Evolutionary conservation across 139 green algal genomes (phyloP), one percentile per base, ranked within the genome.

Genomic region (Chlorella sorokiniana): DNA sequence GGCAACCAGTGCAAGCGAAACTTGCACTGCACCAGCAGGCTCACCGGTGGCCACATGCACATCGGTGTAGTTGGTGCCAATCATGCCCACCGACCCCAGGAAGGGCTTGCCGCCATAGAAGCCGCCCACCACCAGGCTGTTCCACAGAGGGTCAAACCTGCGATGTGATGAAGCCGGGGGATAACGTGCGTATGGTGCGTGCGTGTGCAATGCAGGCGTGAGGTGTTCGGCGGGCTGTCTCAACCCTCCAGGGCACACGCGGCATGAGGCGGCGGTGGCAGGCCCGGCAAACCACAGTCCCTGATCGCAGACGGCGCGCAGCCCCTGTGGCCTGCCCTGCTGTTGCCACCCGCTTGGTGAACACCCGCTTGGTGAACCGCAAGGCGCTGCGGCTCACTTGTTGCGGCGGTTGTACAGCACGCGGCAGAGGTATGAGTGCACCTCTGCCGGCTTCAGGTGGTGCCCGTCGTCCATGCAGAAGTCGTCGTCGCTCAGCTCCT

Each of bases 61-160:
- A 68, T 93, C 89, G 1, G 84, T 90, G 89, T 97, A 99, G 83
- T 94, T 87, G 5, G 91, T 94, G 41, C 96, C 96, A 41, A 98
- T 95, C 96, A 99, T 99, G 83, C 90, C 91, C 4, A 98, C 86
- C 25, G 76, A 88, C 27, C 93, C 94, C 65, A 98, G 84, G 88
- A 98, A 98, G 37, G 89, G 79, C 74, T 86, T 82, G 44, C 90
- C 91, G n/a, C 82, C 72, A 69, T 94, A 54, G 52, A 94, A 63
- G 27, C 96, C 97, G 18, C 83, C 95, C 20, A 99, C 87, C 3
- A 99, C 89, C 9, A 99, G 79, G 37, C 87, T 93, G 89, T 99
- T 99, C 96, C 96, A 99, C 41, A 99, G 88, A 11, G 96, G 96
- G 82, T 99, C 93, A 11, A 98, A 89, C 87, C 93, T 95, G 92